These are phyloP conservation scores for Dianthus caryophyllus DNA, from an alignment of 148 eudicot genomes.

Conservation along the genomic window DNA sequence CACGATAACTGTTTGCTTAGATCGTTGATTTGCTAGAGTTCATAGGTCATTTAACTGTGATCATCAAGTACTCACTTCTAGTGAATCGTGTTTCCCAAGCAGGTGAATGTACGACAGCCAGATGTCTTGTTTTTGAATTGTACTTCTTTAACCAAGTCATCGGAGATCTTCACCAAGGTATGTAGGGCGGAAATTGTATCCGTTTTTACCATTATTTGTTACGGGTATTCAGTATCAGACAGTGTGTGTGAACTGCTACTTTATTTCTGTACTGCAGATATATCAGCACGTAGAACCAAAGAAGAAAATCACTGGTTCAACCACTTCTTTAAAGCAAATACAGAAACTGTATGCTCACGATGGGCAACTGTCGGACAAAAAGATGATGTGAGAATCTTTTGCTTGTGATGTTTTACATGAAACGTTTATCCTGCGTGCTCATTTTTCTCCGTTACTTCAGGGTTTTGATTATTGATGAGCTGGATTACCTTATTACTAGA, in stretches of 20 bases:
- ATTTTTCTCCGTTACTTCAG: constrained; percentile 26
- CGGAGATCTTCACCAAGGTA: constrained; percentile 93
- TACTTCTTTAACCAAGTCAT: constrained; percentile 59
- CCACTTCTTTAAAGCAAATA: constrained; percentile 57
- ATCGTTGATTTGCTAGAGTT: too few species aligned
- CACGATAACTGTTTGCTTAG: too few species aligned
- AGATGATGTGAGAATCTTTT: constrained; percentile 61
- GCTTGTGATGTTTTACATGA: background rate
- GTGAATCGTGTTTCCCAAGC: constrained; percentile 19
- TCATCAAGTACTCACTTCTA: constrained; percentile 9
- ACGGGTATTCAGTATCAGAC: background rate
- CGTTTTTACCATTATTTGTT: background rate
- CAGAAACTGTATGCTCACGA: constrained; percentile 54
- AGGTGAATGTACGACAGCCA: constrained; percentile 59
- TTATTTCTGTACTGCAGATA: constrained; percentile 40
- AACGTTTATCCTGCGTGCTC: background rate
- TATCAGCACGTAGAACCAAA: constrained; percentile 43
- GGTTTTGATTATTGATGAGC: constrained; percentile 71
- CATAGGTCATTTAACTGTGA: too few species aligned
- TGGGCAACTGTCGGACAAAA: constrained; percentile 36
- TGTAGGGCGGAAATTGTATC: background rate
- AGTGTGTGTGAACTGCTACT: constrained; percentile 2
- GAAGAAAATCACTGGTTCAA: constrained; percentile 43
- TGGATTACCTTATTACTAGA: constrained; percentile 84
- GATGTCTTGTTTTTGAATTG: constrained; percentile 76